phyloP scores from a whole-genome alignment of 1,139 yeast genomes.

The Geotrichum klebahnii region DNA sequence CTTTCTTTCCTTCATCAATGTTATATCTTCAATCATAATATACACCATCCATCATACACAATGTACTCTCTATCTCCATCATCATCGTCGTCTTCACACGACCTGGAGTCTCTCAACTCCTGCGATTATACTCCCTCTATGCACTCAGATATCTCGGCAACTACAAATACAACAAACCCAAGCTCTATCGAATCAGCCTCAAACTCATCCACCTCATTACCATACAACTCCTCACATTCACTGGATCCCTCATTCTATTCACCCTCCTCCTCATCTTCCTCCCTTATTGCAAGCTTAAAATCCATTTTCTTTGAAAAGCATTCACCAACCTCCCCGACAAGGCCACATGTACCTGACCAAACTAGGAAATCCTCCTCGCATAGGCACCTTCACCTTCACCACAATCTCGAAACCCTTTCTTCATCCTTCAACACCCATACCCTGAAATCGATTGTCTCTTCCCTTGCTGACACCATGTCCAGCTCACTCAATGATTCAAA shows the following conservation, averaged over 20 bases:
- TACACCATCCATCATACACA: no score
- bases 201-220: not conserved
- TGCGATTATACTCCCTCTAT: not conserved
- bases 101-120: not conserved
- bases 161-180: not conserved
- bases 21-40: no score
- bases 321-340: not conserved
- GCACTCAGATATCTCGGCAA: not conserved
- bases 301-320: not conserved
- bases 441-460: slow-evolving; percentile 25
- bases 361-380: not conserved
- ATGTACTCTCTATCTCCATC: no score
- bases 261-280: not conserved
- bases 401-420: slow-evolving; percentile 1
- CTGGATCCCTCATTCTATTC: not conserved
- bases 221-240: not conserved
- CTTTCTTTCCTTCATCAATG: no score
- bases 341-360: not conserved
- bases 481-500: slow-evolving; percentile 20
- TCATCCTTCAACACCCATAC: slow-evolving; percentile 13
- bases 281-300: not conserved
- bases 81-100: no score
- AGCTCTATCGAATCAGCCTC: not conserved
- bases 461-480: slow-evolving; percentile 22
- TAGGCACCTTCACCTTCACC: no score